Evolutionary conservation across 805 yeast genomes (phyloP), one percentile per base, ranked within the genome.

Genomic region (Candida pseudoglaebosa): DNA sequence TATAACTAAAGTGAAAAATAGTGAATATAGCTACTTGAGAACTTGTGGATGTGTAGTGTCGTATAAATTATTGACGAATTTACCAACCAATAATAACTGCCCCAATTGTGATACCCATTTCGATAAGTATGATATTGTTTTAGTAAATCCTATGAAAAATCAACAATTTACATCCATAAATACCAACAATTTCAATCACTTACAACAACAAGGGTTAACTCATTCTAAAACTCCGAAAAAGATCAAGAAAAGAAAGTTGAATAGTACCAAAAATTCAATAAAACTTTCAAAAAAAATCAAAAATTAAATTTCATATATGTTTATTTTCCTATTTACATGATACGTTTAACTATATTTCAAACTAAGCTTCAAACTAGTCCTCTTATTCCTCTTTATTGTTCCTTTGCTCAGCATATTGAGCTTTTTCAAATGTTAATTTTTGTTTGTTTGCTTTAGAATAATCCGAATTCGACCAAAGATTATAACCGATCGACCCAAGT

Each of bases 401-500:
- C 40, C 64, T 59, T 18, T 52, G 52, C 37, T 61, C 56, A 26
- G 56, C 62, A 47, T 59, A 58, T 39, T 63, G 57, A 21, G 47
- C 52, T 45, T 57, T 51, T 41, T 56, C 59, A 48, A 67, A 69
- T 26, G 53, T 60, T 50, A 65, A 59, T 54, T 69, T 69, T 34
- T 61, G 42, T 45, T 57, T 53, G 57, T 69, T 69, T 67, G 64
- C 61, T 26, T 50, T 52, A 36, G 72, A 67, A 49, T 49, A 69
- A 48, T 69, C 73, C 18, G 71, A 65, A 56, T 69, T 69, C 45
- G 65, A 62, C 52, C 61, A 69, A 20, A 69, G 40, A 49, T 69
- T 69, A 54, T 63, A 68, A 6, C 59, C 26, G 21, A 67, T 59
- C 40, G 67, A 52, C 21, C 71, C 72, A 17, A 61, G 32, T 10